These are phyloP conservation scores for Strobilomyces echinocephalus DNA, from an alignment of 768 basidiomycete species.

Conservation along the genomic window DNA sequence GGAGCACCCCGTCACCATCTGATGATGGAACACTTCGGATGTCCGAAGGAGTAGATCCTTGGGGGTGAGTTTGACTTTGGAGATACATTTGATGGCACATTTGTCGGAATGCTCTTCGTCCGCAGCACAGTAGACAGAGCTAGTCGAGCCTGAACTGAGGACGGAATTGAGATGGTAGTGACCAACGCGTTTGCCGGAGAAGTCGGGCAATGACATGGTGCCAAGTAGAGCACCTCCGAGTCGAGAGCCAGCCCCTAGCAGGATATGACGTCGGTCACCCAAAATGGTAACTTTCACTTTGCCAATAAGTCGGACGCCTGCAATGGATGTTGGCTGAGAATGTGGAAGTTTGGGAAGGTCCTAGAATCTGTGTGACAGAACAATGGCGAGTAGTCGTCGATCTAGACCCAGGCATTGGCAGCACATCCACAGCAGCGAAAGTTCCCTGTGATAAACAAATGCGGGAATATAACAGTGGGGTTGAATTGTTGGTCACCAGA, in stretches of 20 bases:
- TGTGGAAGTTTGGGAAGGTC: no score
- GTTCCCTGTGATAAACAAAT: no score
- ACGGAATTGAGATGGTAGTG: constrained; percentile 56
- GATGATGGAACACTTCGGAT: constrained; percentile 64
- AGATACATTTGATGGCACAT: constrained; percentile 76
- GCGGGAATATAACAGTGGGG: no score
- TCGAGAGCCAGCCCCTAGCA: not conserved
- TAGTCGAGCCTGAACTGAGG: constrained; percentile 73
- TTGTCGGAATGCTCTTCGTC: constrained; percentile 42
- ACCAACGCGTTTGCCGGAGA: constrained; percentile 49
- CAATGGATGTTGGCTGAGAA: no score
- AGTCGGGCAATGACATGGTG: constrained; percentile 39
- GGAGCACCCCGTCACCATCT: constrained; percentile 44
- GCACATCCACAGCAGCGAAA: no score
- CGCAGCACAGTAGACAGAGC: constrained; percentile 70
- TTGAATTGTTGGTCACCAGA: no score
- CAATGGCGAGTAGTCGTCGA: no score
- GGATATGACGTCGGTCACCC: not conserved
- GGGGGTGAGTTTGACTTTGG: constrained; percentile 50
- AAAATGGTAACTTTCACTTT: no score
- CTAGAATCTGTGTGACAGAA: no score
- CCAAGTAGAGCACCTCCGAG: no score
- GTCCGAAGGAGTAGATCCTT: constrained; percentile 55
- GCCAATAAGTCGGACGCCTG: no score
- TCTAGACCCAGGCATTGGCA: no score